Conservation (phyloP, 768 basidiomycete species). For the Suillus placidus region DNA sequence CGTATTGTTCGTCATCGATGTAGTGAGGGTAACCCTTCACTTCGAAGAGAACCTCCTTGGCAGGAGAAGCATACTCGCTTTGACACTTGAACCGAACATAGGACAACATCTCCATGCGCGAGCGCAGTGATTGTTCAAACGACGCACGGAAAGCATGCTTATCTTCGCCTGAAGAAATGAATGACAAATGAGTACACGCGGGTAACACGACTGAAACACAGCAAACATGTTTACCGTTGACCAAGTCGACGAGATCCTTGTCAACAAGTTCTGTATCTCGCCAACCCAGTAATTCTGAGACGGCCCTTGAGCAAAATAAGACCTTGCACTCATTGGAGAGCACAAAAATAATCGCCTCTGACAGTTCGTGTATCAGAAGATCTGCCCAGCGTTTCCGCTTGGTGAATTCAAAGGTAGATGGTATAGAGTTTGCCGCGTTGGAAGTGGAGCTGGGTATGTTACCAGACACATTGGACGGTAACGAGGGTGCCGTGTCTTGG, state of each 20-base stretch:
- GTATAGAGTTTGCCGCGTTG: not conserved
- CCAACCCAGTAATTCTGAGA: conserved; percentile 80
- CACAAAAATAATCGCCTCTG: conserved; percentile 71
- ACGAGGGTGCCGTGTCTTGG: not conserved
- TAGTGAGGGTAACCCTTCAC: conserved; percentile 67
- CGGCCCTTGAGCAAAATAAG: conserved; percentile 68
- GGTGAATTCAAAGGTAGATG: conserved; percentile 72
- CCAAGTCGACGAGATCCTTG: conserved; percentile 60
- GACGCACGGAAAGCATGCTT: conserved; percentile 44
- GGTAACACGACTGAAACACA: conserved; percentile 1
- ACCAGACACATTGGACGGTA: not conserved
- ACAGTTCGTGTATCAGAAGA: conserved; percentile 72
- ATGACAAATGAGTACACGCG: conserved; percentile 16
- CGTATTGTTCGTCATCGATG: conserved; percentile 38
- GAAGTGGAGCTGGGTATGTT: not conserved
- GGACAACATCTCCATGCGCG: conserved; percentile 52
- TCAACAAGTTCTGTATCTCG: conserved; percentile 72
- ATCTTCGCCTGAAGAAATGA: conserved; percentile 55
- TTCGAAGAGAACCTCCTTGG: conserved; percentile 66
- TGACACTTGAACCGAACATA: conserved; percentile 64
- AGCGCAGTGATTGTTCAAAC: conserved; percentile 58
- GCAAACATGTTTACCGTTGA: conserved; percentile 53
- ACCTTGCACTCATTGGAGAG: conserved; percentile 65
- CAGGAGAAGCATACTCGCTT: conserved; percentile 31
- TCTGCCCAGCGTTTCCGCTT: conserved; percentile 89